A percentile compares a stretch with the other conserved stretches of the same genome.
Conservation (phyloP, 2,329 filamentous ascomycete species). For the Talaromyces albobiverticillius region DNA sequence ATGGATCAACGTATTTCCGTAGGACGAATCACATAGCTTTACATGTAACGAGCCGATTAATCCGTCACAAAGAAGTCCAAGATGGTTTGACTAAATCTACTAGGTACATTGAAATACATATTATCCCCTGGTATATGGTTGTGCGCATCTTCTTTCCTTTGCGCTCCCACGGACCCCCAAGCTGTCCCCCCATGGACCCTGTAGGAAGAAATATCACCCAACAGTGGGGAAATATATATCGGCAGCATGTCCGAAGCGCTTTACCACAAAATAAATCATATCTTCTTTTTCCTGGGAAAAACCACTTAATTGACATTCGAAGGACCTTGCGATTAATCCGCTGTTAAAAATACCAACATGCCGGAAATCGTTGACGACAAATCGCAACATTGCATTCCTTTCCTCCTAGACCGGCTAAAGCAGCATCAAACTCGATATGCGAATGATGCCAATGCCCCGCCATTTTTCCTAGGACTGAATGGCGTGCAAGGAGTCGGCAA, state of each 20-base stretch:
- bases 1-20: too few relatives aligned
- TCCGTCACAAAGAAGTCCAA: too few relatives aligned
- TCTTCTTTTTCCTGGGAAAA: too few relatives aligned
- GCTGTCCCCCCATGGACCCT: too few relatives aligned
- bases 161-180: too few relatives aligned
- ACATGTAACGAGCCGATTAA: too few relatives aligned
- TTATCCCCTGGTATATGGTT: too few relatives aligned
- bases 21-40: too few relatives aligned
- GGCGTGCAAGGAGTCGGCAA: conserved; percentile 92
- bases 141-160: too few relatives aligned
- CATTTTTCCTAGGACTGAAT: conserved; percentile 84
- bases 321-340: not conserved
- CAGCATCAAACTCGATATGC: conserved; percentile 46
- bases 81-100: too few relatives aligned
- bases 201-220: conserved; percentile 1
- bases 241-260: not conserved
- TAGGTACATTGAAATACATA: too few relatives aligned
- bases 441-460: conserved; percentile 45
- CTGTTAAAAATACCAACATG: conserved; percentile 30
- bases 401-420: conserved; percentile 63
- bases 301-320: not conserved
- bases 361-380: conserved; percentile 70
- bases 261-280: not conserved
- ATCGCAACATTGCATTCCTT: conserved; percentile 71
- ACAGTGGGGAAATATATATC: not conserved